Conservation (phyloP, 2,329 filamentous ascomycete genomes). For the Ceratocystiopsis minuta region DNA sequence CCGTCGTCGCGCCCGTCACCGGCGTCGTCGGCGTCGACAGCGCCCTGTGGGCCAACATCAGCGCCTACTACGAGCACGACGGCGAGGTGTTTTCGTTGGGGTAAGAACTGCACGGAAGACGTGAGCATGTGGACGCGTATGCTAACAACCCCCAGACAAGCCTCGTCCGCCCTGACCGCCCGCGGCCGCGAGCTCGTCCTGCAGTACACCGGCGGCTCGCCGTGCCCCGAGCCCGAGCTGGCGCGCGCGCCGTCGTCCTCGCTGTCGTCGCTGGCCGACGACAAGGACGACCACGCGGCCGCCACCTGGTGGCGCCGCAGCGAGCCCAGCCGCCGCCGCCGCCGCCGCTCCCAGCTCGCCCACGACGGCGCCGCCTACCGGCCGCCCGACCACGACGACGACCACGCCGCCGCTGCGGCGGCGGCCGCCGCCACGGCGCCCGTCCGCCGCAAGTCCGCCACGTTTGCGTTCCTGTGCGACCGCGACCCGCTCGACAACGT, state of each 20-base stretch:
- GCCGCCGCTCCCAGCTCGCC: no score
- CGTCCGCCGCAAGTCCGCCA: constrained; percentile 52
- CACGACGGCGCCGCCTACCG: constrained; percentile 9
- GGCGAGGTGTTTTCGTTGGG: constrained; percentile 58
- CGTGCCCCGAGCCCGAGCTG: constrained; percentile 35
- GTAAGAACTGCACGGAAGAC: constrained; percentile 17
- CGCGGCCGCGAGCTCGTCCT: constrained; percentile 59
- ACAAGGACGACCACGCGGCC: constrained; percentile 9
- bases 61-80: constrained; percentile 53
- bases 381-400: constrained; percentile 12
- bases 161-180: constrained; percentile 34
- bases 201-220: constrained; percentile 61
- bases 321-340: no score
- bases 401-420: constrained; percentile 1
- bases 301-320: no score
- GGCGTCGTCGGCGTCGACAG: constrained; percentile 47
- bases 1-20: constrained; percentile 49
- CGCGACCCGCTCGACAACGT: constrained; percentile 52
- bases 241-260: constrained; percentile 13
- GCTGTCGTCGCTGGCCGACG: constrained; percentile 15
- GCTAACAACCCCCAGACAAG: constrained; percentile 22
- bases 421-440: constrained; percentile 12
- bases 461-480: constrained; percentile 88
- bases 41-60: constrained; percentile 50
- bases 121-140: background rate